Conservation (phyloP, 2,329 filamentous ascomycete species). For the Tolypocladium paradoxum region DNA sequence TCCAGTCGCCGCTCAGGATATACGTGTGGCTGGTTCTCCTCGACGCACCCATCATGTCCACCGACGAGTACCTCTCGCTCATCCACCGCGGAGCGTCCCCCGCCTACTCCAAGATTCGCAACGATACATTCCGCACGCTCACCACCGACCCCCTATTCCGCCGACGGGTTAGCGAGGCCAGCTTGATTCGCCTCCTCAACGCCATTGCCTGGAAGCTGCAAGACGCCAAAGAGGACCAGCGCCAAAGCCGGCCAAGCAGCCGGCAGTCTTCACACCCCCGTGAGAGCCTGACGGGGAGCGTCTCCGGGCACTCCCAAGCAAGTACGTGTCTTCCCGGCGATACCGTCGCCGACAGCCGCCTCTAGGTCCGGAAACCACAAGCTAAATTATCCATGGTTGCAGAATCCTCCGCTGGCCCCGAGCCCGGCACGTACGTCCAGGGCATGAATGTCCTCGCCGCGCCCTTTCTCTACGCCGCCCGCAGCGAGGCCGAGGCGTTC, state of each 20-base stretch:
- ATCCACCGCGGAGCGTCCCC: conserved; percentile 90
- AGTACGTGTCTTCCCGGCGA: conserved; percentile 25
- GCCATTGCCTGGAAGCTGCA: conserved; percentile 90
- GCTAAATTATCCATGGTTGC: conserved; percentile 44
- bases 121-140: conserved; percentile 94
- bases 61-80: conserved; percentile 79
- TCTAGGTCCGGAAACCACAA: neutral
- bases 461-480: conserved; percentile 87
- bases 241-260: conserved; percentile 28
- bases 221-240: conserved; percentile 53
- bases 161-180: conserved; percentile 88
- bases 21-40: conserved; percentile 95
- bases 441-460: conserved; percentile 98
- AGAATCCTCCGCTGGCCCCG: conserved; percentile 43
- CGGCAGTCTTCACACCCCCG: conserved; percentile 22
- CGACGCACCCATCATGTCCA: conserved; percentile 72
- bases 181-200: conserved; percentile 85
- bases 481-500: conserved; percentile 91
- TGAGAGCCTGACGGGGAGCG: conserved; percentile 20
- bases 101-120: conserved; percentile 93
- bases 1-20: conserved; percentile 78
- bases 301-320: conserved; percentile 26
- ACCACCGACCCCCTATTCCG: conserved; percentile 97
- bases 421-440: conserved; percentile 86
- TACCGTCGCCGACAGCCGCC: neutral